These are phyloP conservation scores for Protomyces arabidopsidicola DNA, from an alignment of 1,139 yeast species.

Conservation along the genomic window DNA sequence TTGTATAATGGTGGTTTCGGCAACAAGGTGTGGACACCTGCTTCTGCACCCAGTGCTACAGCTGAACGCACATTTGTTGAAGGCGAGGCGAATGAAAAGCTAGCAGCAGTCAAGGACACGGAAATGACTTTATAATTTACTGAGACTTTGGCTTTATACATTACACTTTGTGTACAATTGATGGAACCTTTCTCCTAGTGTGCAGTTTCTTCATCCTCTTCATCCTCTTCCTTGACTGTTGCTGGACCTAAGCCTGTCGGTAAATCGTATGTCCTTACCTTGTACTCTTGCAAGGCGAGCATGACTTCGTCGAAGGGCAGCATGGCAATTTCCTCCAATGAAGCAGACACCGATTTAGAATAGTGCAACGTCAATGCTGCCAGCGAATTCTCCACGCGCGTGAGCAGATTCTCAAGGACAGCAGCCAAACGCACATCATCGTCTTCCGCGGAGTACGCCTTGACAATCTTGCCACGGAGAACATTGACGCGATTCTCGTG, in stretches of 20 bases:
- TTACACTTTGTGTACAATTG: background rate
- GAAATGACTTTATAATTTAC: slow-evolving; percentile 5
- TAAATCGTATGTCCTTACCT: background rate
- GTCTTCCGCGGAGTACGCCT: slow-evolving; percentile 12
- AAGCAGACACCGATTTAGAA: background rate
- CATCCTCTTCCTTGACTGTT: background rate
- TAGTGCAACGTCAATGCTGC: slow-evolving; percentile 23
- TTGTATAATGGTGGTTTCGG: slow-evolving; percentile 8
- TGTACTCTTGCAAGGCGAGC: background rate
- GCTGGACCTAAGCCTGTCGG: background rate
- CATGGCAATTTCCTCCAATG: background rate
- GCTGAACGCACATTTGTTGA: slow-evolving; percentile 19
- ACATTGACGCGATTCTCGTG: slow-evolving; percentile 20
- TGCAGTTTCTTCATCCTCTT: background rate
- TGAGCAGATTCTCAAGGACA: slow-evolving; percentile 22
- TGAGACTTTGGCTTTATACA: background rate
- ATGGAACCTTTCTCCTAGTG: background rate
- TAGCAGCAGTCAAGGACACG: slow-evolving; percentile 11
- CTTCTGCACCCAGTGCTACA: background rate
- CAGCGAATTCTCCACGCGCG: slow-evolving; percentile 23
- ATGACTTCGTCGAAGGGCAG: background rate
- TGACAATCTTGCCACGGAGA: slow-evolving; percentile 10
- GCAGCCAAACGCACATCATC: slow-evolving; percentile 23
- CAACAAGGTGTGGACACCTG: slow-evolving; percentile 25
- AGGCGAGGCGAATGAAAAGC: slow-evolving; percentile 17